Evolutionary conservation across 129 eudicot genomes (phyloP).

Genomic region (Helichrysum umbraculigerum): DNA sequence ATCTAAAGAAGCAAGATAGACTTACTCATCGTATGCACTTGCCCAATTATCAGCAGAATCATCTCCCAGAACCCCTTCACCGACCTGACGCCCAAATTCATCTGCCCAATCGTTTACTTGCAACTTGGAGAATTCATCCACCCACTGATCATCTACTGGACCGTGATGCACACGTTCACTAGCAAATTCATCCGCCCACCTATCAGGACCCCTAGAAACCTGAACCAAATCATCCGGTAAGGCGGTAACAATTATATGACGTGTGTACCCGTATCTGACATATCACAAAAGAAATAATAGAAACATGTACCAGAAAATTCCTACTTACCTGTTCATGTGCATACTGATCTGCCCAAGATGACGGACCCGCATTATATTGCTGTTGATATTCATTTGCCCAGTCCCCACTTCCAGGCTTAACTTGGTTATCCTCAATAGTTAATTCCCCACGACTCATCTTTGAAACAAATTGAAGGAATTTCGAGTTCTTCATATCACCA

Average conservation of each 20-base stretch:
- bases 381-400: slow-evolving; percentile 95
- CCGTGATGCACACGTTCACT: slow-evolving; percentile 68
- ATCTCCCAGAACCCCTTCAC: slow-evolving; percentile 72
- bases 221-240: slow-evolving; percentile 39
- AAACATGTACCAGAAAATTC: not conserved
- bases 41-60: slow-evolving; percentile 85
- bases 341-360: slow-evolving; percentile 94
- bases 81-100: slow-evolving; percentile 90
- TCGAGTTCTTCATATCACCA: slow-evolving; percentile 68
- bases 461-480: slow-evolving; percentile 91
- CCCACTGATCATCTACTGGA: slow-evolving; percentile 76
- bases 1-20: slow-evolving; percentile 6
- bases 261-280: not conserved
- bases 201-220: slow-evolving; percentile 69
- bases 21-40: slow-evolving; percentile 96
- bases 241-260: slow-evolving; percentile 4
- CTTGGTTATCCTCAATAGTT: slow-evolving; percentile 78
- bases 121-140: slow-evolving; percentile 84
- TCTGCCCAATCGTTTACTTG: slow-evolving; percentile 94
- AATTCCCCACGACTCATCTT: slow-evolving; percentile 99
- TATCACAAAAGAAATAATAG: not conserved
- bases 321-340: slow-evolving; percentile 67
- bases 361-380: slow-evolving; percentile 67
- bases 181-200: slow-evolving; percentile 83
- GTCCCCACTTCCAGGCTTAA: slow-evolving; percentile 71